Evolutionary conservation across 805 yeast species (phyloP), one percentile per base, ranked within the genome.

Genomic region (Zygoascus bituminiphila): DNA sequence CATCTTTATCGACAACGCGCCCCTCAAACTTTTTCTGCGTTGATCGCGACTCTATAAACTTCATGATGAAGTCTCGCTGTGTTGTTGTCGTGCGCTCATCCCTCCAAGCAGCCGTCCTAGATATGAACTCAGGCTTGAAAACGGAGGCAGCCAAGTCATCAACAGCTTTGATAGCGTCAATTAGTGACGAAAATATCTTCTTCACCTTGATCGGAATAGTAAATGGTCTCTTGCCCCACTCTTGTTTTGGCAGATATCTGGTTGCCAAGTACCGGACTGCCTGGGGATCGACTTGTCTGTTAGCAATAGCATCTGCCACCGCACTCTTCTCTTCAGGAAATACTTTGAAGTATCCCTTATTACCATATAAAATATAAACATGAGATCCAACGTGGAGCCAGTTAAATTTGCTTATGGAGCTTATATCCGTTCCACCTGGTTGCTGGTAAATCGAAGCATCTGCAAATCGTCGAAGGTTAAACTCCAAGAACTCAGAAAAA

Each of bases 321-420:
- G 20, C 39, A 36, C 9, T 4, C 17, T 36, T 36, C 22, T 36
- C 39, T 17, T 5, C 4, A 7, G 39, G 39, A 36, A 9, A 36
- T 4, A 36, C 17, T 9, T 19, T 36, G 4, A 36, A 15, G 37
- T 42, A 51, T 20, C 54, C 54, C 10, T 35, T 53, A 15, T 24
- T 15, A 5, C 47, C 54, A 19, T 38, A 22, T 6, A 53, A 45
- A 2, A 52, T 42, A 37, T 43, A 46, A 10, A 31, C 21, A 19
- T 25, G 20, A 15, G 42, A 20, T 25, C 39, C 48, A 29, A 24
- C 15, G 7, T 17, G 20, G 38, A 53, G 39, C 54, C 56, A 53
- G 47, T 52, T 48, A 21, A 33, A 20, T 15, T 47, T 24, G 31
- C 53, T 51, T 5, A 31, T 37, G n/a, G 20, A 19, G 24, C 25